Conservation (phyloP, 2,329 filamentous ascomycete species). For the Mycogone perniciosa region DNA sequence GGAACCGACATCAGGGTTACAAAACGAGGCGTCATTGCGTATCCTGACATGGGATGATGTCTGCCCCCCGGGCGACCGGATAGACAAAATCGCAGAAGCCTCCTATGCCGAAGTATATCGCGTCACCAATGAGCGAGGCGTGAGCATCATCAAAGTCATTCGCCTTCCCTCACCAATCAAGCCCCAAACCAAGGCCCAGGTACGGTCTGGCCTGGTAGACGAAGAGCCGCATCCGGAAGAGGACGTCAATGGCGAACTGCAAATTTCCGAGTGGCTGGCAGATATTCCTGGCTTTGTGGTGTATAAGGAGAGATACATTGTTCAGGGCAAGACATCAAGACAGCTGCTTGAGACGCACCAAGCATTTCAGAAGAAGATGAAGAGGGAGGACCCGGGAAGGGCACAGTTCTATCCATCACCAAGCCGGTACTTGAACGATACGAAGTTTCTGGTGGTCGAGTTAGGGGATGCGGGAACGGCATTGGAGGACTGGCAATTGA, state of each 20-base stretch:
- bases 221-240: constrained; percentile 51
- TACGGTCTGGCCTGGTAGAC: constrained; percentile 48
- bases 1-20: background rate
- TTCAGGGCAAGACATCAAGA: constrained; percentile 48
- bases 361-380: constrained; percentile 47
- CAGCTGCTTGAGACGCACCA: constrained; percentile 55
- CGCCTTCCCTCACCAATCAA: constrained; percentile 53
- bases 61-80: constrained; percentile 44
- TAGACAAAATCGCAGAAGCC: constrained; percentile 60
- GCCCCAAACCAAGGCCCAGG: constrained; percentile 50
- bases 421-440: constrained; percentile 51
- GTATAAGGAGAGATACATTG: constrained; percentile 58
- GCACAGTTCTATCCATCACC: constrained; percentile 58
- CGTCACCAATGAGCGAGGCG: constrained; percentile 51
- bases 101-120: constrained; percentile 62
- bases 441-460: constrained; percentile 55
- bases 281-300: constrained; percentile 60
- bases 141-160: constrained; percentile 60
- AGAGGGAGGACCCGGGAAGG: constrained; percentile 48
- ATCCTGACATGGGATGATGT: constrained; percentile 52
- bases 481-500: constrained; percentile 51
- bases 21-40: constrained; percentile 28
- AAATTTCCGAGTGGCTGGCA: constrained; percentile 57
- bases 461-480: constrained; percentile 56
- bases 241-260: constrained; percentile 52